phyloP scores from a whole-genome alignment of 768 basidiomycete species.

The Agrocybe pediades region DNA sequence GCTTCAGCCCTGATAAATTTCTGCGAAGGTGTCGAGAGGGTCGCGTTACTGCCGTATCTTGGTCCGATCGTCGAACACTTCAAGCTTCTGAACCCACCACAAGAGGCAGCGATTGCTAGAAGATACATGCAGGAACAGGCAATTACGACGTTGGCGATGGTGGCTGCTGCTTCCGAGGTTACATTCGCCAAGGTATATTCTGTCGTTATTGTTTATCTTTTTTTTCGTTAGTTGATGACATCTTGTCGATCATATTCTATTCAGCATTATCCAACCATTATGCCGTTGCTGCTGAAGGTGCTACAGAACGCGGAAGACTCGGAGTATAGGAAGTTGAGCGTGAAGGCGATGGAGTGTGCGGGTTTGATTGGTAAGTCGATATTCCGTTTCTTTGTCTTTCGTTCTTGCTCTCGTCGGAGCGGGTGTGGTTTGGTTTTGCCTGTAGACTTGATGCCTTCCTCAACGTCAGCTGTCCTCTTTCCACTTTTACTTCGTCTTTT shows the following conservation, averaged over 20 bases:
- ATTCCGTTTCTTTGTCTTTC: neutral
- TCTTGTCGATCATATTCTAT: neutral
- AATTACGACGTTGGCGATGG: constrained; percentile 87
- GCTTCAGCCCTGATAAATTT: constrained; percentile 90
- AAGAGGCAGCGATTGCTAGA: constrained; percentile 39
- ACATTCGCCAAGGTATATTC: constrained; percentile 51
- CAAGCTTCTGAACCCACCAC: constrained; percentile 61
- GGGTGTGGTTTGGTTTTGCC: too few relatives aligned
- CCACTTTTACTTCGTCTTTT: neutral
- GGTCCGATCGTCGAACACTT: constrained; percentile 77
- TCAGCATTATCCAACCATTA: constrained; percentile 25
- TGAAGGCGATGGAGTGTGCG: constrained; percentile 92
- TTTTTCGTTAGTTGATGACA: neutral
- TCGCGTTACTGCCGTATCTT: constrained; percentile 74
- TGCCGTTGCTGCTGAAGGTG: constrained; percentile 64
- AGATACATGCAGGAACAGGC: constrained; percentile 88
- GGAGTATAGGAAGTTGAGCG: constrained; percentile 68
- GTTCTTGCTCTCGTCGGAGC: too few relatives aligned
- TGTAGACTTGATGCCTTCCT: too few relatives aligned
- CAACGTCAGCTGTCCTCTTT: too few relatives aligned
- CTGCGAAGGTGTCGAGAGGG: constrained; percentile 81
- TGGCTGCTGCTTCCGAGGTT: constrained; percentile 80
- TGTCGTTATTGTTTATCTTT: neutral
- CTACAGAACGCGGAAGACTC: constrained; percentile 69
- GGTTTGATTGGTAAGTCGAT: constrained; percentile 70